These are phyloP conservation scores for Centaurea solstitialis DNA, from an alignment of 129 eudicot genomes.

Conservation along the genomic window DNA sequence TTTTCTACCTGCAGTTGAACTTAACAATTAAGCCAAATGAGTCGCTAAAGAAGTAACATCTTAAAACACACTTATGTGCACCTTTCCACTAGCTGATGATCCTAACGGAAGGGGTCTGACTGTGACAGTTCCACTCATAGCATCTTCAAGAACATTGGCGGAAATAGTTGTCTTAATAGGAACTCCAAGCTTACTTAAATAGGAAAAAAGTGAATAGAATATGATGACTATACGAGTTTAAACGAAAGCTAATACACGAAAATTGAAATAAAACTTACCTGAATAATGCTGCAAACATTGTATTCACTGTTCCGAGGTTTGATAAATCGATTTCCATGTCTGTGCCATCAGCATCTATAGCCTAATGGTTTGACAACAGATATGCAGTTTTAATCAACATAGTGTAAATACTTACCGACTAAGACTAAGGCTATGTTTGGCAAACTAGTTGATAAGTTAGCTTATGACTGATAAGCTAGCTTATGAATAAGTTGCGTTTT, in stretches of 20 bases:
- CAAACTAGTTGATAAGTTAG: no score
- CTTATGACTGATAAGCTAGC: no score
- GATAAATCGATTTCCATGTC: slow-evolving; percentile 98
- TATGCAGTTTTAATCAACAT: neutral
- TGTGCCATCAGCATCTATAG: slow-evolving; percentile 90
- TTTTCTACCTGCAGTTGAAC: slow-evolving; percentile 76
- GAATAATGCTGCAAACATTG: slow-evolving; percentile 95
- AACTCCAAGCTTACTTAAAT: slow-evolving; percentile 89
- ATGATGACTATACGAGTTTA: neutral
- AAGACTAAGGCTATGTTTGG: no score
- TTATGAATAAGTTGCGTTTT: no score
- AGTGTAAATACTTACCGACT: neutral
- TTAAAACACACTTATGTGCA: slow-evolving; percentile 18
- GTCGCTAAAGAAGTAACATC: neutral
- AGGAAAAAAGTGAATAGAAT: slow-evolving; percentile 16
- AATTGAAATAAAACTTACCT: slow-evolving; percentile 44
- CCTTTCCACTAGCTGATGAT: slow-evolving; percentile 95
- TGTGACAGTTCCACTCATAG: slow-evolving; percentile 77
- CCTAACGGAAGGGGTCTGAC: slow-evolving; percentile 87
- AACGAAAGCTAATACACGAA: slow-evolving; percentile 1
- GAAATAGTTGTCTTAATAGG: slow-evolving; percentile 99
- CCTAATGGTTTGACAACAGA: slow-evolving; percentile 39
- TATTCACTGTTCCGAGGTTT: slow-evolving; percentile 94
- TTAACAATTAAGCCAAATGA: slow-evolving; percentile 19
- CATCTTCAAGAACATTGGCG: slow-evolving; percentile 97